phyloP scores from a whole-genome alignment of 805 yeast species.

The Wickerhamiella dianesei region DNA sequence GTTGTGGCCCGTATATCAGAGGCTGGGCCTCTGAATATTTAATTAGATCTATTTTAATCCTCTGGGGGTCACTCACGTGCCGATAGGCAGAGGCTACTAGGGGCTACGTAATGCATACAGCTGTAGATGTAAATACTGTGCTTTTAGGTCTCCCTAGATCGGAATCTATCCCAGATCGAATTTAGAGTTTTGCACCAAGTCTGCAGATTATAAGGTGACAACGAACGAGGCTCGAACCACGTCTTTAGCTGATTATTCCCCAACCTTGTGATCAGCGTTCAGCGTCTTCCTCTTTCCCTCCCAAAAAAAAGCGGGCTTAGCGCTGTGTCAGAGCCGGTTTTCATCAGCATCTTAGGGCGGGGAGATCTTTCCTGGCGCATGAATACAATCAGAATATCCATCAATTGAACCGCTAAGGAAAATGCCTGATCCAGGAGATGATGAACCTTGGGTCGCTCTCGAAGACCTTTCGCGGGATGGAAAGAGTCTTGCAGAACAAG shows the following conservation, averaged over 20 bases:
- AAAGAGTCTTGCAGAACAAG: no score
- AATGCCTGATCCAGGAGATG: background rate
- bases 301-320: background rate
- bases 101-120: background rate
- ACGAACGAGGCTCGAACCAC: no score
- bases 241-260: no score
- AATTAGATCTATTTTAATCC: no score
- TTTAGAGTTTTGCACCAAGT: no score
- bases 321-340: background rate
- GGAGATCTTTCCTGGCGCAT: background rate
- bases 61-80: background rate
- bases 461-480: background rate
- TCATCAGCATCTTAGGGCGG: background rate
- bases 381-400: background rate
- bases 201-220: no score
- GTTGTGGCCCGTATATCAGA: slow-evolving; percentile 49
- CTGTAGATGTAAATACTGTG: no score
- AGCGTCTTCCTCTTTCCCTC: no score
- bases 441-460: background rate
- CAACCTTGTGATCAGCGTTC: no score
- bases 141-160: background rate
- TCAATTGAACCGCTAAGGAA: no score
- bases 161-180: background rate
- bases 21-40: background rate
- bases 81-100: background rate